Evolutionary conservation across 169 alveolate species (phyloP), one percentile per base, ranked within the genome.

Genomic region (Eimeria falciformis): DNA sequence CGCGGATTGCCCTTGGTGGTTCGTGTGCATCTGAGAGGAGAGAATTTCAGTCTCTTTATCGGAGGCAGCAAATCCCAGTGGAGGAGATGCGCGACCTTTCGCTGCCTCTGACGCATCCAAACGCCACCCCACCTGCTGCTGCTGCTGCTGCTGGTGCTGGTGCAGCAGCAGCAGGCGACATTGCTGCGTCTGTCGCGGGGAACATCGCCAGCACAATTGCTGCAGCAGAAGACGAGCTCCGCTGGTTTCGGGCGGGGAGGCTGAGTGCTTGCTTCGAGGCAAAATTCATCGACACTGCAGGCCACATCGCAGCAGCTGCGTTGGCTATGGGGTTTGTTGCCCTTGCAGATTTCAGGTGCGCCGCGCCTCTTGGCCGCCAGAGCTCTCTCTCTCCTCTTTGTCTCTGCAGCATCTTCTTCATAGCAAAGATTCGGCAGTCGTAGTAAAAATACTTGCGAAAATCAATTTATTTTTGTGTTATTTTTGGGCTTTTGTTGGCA

Each of bases 241-340:
- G 37, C 27, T 27, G 37, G 23, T 73, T 73, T 73, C 84, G 65
- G 0, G 21, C 45, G 27, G 25, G 65, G 27, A 12, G 84, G 40
- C 37, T 62, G 40, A 40, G 84, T 0, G 84, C 84, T 5, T 73
- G 84, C n/a, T 73, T 73, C 17, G 84, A 73, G 40, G 84, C 84
- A 33, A 73, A 73, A 62, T 73, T 73, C 29, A 45, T 73, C 2
- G 84, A 73, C 65, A 73, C 84, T 18, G 84, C 84, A n/a, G 84
- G 84, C 25, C 84, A 73, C 23, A 73, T 73, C 45, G 84, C 84
- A 21, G 84, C 84, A 43, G 84, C 84, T 40, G 84, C 84, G 3
- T 23, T 73, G 0, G 84, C 37, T 56, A 21, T 62, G 33, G 84
- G 84, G n/a, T 73, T 73, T 73, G 84, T 73, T 40, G 84, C 84